These are phyloP conservation scores for Yarrowia divulgata DNA, from an alignment of 805 yeast species.

Conservation along the genomic window DNA sequence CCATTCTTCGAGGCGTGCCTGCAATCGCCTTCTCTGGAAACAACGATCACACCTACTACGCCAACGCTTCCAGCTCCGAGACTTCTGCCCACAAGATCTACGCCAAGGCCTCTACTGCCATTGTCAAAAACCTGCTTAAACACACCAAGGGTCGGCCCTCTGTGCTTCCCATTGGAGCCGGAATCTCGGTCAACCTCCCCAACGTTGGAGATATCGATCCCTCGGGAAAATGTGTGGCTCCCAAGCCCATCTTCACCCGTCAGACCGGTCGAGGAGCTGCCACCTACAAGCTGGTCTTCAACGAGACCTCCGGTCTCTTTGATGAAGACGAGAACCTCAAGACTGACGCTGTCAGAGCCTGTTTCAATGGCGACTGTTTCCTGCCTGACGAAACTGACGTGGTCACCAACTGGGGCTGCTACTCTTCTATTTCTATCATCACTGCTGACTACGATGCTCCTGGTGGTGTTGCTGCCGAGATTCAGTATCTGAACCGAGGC, in stretches of 20 bases:
- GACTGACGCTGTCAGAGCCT: not conserved
- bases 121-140: not conserved
- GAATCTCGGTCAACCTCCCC: not conserved
- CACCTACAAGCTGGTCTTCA: not conserved
- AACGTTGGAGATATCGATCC: conserved; percentile 1
- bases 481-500: not conserved
- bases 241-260: conserved; percentile 8
- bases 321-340: not conserved
- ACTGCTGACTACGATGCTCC: conserved; percentile 16
- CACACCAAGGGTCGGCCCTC: not conserved
- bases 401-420: conserved; percentile 5
- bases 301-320: not conserved
- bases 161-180: not conserved
- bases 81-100: not conserved
- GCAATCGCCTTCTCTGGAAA: not conserved
- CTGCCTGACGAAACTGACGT: not conserved
- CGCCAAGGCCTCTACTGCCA: conserved; percentile 1
- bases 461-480: conserved; percentile 5
- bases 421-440: conserved; percentile 1
- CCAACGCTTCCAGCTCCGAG: not conserved
- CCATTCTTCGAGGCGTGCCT: not conserved
- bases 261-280: conserved; percentile 11
- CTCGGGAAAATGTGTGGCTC: not conserved
- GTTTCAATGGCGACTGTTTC: not conserved
- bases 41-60: conserved; percentile 9